Base-by-base conservation (phyloP, 768 basidiomycete genomes). In the Suillus cothurnatus region DNA sequence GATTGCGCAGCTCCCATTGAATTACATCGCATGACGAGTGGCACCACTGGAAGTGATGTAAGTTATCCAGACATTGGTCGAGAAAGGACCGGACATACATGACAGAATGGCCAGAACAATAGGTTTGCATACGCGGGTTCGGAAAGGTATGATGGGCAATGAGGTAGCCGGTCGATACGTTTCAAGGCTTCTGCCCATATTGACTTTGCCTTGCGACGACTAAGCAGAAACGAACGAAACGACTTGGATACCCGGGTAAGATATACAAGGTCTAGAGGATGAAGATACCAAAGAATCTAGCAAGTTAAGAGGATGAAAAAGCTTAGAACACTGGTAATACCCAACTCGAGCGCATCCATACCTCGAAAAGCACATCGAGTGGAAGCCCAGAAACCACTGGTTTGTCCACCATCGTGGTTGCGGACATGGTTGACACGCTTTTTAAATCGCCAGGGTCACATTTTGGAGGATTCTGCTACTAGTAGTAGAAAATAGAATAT, bases 51-150 rank as follows among this genome's bases (percentile, higher is more conserved):
- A 9, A 53, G 52, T 53, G 53, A 55, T 12, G 11, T 55, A 32
- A 32, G 53, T 21, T 12, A 32, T 6, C 9, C 31, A 6, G 6
- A 55, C 12, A 32, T 32, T 32, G 3, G n/a, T 21, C 3, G 21
- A 31, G 31, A 32, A 53, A 55, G 11, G 31, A n/a, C 31, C 31
- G 9, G 19, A 34, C 53, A 55, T 55, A 11, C 32, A 55, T 55
- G 53, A 15, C 53, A 63, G 23, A 61, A 36, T 39, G 62, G 32
- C 32, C 28, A 53, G 28, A 58, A 63, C 26, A 58, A 1, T 14
- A 63, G 19, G 34, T 63, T 55, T 17, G 62, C 34, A 55, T 60
- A 63, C 17, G 55, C 56, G 15, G 62, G 62, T 55, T 63, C 56
- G 15, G 52, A 58, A 26, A 63, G 56, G 39, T 61, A 58, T 3